A percentile compares a stretch with the other conserved stretches of the same genome.
phyloP scores from a whole-genome alignment of 352 stramenopile species.

The Phytophthora europaea region DNA sequence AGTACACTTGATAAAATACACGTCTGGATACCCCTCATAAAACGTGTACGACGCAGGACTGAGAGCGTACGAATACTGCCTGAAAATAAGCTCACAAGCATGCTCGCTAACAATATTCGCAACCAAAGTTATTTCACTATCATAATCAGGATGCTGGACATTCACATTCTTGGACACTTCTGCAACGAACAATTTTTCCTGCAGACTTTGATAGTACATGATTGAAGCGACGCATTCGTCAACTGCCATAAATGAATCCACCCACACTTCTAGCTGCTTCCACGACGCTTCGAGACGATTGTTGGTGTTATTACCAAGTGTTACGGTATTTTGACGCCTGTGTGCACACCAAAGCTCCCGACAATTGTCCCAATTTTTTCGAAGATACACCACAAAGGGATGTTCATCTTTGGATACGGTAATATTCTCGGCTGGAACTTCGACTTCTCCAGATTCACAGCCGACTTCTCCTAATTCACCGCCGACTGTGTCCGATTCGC shows the following conservation, averaged over 20 bases:
- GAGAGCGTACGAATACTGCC: conserved; percentile 9
- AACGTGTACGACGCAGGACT: not conserved
- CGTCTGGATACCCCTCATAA: not conserved
- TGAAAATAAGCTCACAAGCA: conserved; percentile 8
- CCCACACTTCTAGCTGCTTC: conserved; percentile 30
- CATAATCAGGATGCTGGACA: conserved; percentile 6
- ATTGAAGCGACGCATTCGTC: conserved; percentile 18
- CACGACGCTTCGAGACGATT: conserved; percentile 20
- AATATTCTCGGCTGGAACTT: too few relatives aligned
- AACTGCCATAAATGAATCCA: conserved; percentile 27
- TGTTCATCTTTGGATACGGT: too few relatives aligned
- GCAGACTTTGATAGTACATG: too few relatives aligned
- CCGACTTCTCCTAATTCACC: too few relatives aligned
- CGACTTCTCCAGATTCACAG: too few relatives aligned
- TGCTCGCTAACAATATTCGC: too few relatives aligned
- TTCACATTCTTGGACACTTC: conserved; percentile 3
- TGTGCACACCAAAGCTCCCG: conserved; percentile 31
- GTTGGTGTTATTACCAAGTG: conserved; percentile 41
- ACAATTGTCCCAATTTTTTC: conserved; percentile 31
- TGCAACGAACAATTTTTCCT: not conserved
- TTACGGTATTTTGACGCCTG: conserved; percentile 15
- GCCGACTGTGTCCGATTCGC: too few relatives aligned
- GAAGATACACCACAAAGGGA: conserved; percentile 18
- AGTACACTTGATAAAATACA: not conserved
- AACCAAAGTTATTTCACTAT: conserved; percentile 3